A percentile compares a stretch with the other conserved stretches of the same genome.
phyloP scores from a whole-genome alignment of 2,329 filamentous ascomycete genomes.

The Venturia oleaginea region DNA sequence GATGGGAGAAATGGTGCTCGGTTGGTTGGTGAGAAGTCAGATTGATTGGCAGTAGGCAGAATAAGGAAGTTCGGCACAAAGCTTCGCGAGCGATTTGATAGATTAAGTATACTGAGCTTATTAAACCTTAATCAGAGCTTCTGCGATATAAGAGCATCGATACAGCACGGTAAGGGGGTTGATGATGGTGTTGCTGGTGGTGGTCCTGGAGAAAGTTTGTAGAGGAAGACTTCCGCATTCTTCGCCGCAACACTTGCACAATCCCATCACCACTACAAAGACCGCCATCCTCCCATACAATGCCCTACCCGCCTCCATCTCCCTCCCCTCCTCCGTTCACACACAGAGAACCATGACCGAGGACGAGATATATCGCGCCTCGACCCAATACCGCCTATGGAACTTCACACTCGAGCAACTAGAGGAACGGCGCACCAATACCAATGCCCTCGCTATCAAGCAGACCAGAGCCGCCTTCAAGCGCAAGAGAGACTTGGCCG shows the following conservation, averaged over 20 bases:
- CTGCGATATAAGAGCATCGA: not conserved
- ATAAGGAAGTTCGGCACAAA: not conserved
- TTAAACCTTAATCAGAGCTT: not conserved
- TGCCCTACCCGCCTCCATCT: not conserved
- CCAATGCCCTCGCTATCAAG: conserved; percentile 69
- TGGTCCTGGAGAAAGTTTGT: not conserved
- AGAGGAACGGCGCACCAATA: conserved; percentile 61
- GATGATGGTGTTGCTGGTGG: not conserved
- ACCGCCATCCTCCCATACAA: not conserved
- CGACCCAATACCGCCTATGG: conserved; percentile 87
- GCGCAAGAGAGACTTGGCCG: conserved; percentile 21
- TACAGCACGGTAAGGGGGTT: not conserved
- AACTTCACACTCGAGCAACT: conserved; percentile 74
- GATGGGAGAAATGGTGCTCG: not conserved
- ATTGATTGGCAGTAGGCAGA: not conserved
- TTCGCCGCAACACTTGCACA: not conserved
- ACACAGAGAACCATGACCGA: conserved; percentile 56
- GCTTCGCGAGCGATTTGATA: not conserved
- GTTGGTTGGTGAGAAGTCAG: not conserved
- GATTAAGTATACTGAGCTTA: not conserved
- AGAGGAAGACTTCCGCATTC: not conserved
- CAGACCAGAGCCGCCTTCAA: conserved; percentile 51
- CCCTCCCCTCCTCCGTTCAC: not conserved
- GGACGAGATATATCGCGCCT: conserved; percentile 82
- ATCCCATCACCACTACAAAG: not conserved